A percentile compares a stretch with the other conserved stretches of the same genome.
Evolutionary conservation across 345 rosid species (phyloP).

Genomic region (Hirschfeldia incana): DNA sequence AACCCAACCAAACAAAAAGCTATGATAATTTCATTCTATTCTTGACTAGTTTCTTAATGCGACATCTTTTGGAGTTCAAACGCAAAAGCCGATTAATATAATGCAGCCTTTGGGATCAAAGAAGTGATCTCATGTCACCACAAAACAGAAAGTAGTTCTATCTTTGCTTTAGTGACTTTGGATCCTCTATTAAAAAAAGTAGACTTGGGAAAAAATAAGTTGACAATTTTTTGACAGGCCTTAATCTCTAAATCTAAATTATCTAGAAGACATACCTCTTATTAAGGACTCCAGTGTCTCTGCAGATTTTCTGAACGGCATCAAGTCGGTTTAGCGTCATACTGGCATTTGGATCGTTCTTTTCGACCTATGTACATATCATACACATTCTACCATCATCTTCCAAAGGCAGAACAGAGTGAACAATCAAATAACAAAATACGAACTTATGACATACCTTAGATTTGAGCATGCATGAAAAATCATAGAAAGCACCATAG

Average conservation of each 20-base stretch:
- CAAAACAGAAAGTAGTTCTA: not conserved
- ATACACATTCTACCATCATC: not conserved
- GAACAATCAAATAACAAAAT: constrained; percentile 4
- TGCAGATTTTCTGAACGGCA: constrained; percentile 63
- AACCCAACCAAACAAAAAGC: not conserved
- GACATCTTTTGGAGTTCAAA: not conserved
- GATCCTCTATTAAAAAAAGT: not conserved
- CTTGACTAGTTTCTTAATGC: constrained; percentile 7
- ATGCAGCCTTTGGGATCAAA: not conserved
- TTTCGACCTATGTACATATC: constrained; percentile 56
- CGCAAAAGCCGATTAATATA: not conserved
- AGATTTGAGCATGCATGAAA: constrained; percentile 65
- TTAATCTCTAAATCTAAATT: not conserved
- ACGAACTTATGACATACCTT: constrained; percentile 49
- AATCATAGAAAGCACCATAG: constrained; percentile 83
- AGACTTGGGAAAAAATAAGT: not conserved
- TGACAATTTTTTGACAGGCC: not conserved
- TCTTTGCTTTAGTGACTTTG: not conserved
- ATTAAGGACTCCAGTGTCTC: constrained; percentile 54
- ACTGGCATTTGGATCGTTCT: constrained; percentile 67
- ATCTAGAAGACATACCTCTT: constrained; percentile 48
- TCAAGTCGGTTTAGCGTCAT: constrained; percentile 64
- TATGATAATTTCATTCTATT: not conserved
- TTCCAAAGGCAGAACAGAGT: not conserved
- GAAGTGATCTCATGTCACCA: not conserved